Evolutionary conservation across 2,329 filamentous ascomycete genomes (phyloP).

Genomic region (Pseudogymnoascus sp.): DNA sequence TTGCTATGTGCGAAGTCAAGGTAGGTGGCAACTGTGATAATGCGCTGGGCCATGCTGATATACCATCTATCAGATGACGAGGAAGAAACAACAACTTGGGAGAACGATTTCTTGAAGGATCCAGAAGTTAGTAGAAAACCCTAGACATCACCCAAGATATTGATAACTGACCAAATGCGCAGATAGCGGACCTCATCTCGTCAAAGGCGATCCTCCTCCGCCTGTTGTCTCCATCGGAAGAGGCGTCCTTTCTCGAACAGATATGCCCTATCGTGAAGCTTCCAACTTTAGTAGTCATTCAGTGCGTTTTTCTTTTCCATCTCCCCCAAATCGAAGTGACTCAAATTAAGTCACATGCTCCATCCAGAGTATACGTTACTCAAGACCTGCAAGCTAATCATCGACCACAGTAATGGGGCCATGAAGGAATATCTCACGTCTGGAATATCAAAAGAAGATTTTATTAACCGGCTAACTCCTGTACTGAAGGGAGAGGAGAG

Average conservation of each 20-base stretch:
- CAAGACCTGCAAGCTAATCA: conserved; percentile 7
- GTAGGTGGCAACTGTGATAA: not conserved
- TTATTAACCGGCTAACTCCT: conserved; percentile 48
- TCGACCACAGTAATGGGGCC: conserved; percentile 56
- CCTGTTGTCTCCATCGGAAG: conserved; percentile 65
- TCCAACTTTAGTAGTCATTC: conserved; percentile 76
- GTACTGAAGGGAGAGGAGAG: conserved; percentile 28
- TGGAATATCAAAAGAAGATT: conserved; percentile 59
- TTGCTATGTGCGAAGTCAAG: conserved; percentile 74
- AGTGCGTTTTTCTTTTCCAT: conserved; percentile 38
- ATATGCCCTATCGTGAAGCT: conserved; percentile 74
- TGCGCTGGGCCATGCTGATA: conserved; percentile 12
- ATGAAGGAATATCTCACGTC: conserved; percentile 69
- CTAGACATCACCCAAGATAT: not conserved
- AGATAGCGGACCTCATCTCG: conserved; percentile 52
- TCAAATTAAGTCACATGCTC: not conserved
- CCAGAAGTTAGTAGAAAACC: conserved; percentile 40
- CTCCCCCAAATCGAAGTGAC: not conserved
- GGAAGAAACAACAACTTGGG: conserved; percentile 65
- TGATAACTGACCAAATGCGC: conserved; percentile 16
- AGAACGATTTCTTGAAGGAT: conserved; percentile 59
- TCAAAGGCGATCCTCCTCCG: conserved; percentile 63
- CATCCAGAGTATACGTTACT: not conserved
- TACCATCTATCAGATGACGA: conserved; percentile 52
- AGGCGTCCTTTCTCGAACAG: conserved; percentile 73